These are phyloP conservation scores for Mortierella sp. DNA, from an alignment of 371 early-diverging fungal genomes.

Conservation along the genomic window DNA sequence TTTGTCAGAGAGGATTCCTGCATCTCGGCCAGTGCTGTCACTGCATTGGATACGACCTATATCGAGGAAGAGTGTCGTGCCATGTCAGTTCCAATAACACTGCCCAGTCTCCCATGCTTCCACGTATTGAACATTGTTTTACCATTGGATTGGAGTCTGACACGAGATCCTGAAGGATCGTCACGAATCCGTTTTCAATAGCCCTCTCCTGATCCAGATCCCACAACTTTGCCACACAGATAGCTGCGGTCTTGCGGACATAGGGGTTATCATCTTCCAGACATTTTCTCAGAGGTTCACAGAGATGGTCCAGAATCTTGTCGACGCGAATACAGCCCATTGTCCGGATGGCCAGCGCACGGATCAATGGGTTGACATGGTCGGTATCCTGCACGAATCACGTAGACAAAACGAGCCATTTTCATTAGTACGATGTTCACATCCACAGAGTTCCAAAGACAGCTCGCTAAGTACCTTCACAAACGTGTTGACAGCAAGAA, in stretches of 20 bases:
- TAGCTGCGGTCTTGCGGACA: conserved; percentile 95
- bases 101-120: no score
- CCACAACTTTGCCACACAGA: conserved; percentile 93
- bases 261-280: conserved; percentile 88
- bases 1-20: conserved; percentile 80
- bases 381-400: conserved; percentile 85
- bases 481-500: conserved; percentile 97
- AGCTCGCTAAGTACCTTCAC: conserved; percentile 77
- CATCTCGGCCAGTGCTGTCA: conserved; percentile 94
- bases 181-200: conserved; percentile 85
- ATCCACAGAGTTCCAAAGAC: not conserved
- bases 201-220: conserved; percentile 78
- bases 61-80: not conserved
- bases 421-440: not conserved
- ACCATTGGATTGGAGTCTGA: conserved; percentile 93
- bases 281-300: conserved; percentile 88
- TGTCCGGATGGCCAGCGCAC: conserved; percentile 97
- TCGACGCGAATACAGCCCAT: conserved; percentile 95
- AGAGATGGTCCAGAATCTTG: conserved; percentile 90
- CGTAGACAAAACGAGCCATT: not conserved
- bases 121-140: no score
- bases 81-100: not conserved
- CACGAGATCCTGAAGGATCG: conserved; percentile 86
- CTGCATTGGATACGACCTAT: conserved; percentile 94
- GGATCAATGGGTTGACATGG: conserved; percentile 93